Percentiles rank a stretch among this genome's conserved stretches.
phyloP scores from a whole-genome alignment of 2,329 filamentous ascomycete species.

The Zalaria obscura region DNA sequence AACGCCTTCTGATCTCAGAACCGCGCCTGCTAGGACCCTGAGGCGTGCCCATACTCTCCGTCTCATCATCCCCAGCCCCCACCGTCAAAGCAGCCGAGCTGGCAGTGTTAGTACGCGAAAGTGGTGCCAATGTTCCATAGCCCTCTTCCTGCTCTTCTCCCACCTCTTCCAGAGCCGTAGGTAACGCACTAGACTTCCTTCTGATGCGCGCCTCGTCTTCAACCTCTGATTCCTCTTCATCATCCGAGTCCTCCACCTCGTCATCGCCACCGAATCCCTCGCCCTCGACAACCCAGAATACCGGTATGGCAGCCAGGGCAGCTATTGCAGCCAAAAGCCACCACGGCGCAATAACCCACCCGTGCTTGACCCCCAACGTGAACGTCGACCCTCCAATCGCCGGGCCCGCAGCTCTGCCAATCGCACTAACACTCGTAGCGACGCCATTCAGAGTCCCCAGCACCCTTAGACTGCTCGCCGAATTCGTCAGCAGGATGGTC shows the following conservation, averaged over 20 bases:
- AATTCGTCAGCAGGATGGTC: conserved; percentile 85
- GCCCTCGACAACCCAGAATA: conserved; percentile 60
- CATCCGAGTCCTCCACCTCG: conserved; percentile 19
- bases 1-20: conserved; percentile 11
- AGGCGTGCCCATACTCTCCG: not conserved
- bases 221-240: conserved; percentile 13
- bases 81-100: conserved; percentile 11
- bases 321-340: conserved; percentile 59
- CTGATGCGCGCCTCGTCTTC: conserved; percentile 7
- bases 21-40: not conserved
- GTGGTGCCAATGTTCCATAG: conserved; percentile 21
- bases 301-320: conserved; percentile 52
- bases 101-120: conserved; percentile 19
- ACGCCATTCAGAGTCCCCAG: conserved; percentile 86
- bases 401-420: conserved; percentile 70
- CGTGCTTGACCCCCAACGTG: conserved; percentile 57
- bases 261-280: conserved; percentile 45
- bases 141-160: conserved; percentile 20
- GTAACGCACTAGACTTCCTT: not conserved
- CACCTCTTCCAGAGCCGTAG: not conserved
- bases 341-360: conserved; percentile 69
- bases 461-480: conserved; percentile 57
- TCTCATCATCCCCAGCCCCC: conserved; percentile 9
- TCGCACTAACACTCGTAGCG: conserved; percentile 66
- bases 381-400: conserved; percentile 60